Base-by-base conservation (phyloP, 176 grass and related monocot species). In the Zizania latifolia region DNA sequence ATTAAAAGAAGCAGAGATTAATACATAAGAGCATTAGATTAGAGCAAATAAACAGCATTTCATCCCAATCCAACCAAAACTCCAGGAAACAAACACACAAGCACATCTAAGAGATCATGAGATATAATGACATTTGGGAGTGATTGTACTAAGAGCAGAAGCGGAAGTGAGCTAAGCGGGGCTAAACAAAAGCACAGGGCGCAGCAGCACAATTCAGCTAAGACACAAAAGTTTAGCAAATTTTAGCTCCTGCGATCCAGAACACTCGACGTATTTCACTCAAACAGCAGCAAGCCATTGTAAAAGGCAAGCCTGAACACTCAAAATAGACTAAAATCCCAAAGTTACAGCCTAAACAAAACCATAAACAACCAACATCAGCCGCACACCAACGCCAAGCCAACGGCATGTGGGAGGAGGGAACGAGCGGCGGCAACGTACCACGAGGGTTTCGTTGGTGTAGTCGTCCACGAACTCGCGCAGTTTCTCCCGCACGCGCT, bases 401-500 rank as follows among this genome's bases (percentile, higher is more conserved):
- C 51, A 50, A 22, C 14, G 35, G 58, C 4, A 2, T 2, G 4
- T 45, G 23, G 5, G 32, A 77, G 35, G 28, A 44, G 55, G 27
- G 11, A 1, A n/a, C 71, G 54, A 11, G 21, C 8, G 48, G 19
- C 62, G 17, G 4, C 68, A 74, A 19, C 83, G 13, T 87, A 93
- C 90, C 87, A 84, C 66, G 70, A 93, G 77, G 31, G 19, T 23
- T 13, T 78, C 64, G 34, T 83, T 68, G 63, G 62, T 10, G 36
- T 6, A 72, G 41, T 50, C 58, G 35, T 58, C 58, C 55, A 19
- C 65, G 43, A 93, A 68, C 75, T 78, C 87, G 10, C 71, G 75
- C 68, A 93, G 75, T 81, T 90, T 93, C 87, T 87, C 90, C 59
- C 45, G 37, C 68, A 93, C 12, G 76, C 68, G 73, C 65, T 74